These are phyloP conservation scores for Mycena galopus DNA, from an alignment of 768 basidiomycete species.

Conservation along the genomic window DNA sequence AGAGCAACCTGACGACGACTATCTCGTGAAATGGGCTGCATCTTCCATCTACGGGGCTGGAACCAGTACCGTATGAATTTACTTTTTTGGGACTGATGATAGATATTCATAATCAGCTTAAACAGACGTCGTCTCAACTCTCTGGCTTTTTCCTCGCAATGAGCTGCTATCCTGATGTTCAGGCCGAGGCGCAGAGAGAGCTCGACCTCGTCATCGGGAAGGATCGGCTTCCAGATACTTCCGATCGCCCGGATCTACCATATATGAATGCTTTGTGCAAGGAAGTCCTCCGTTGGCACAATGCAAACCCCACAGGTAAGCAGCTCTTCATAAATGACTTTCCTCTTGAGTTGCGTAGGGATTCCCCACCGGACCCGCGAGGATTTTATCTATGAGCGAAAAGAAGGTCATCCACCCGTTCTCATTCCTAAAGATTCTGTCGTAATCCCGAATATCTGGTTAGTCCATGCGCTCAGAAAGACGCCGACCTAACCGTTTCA, in stretches of 20 bases:
- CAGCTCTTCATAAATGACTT: slow-evolving; percentile 34
- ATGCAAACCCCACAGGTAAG: slow-evolving; percentile 9
- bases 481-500: neutral
- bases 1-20: slow-evolving; percentile 35
- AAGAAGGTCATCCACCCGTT: neutral
- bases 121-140: slow-evolving; percentile 41
- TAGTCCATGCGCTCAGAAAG: too few relatives aligned
- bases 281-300: slow-evolving; percentile 43
- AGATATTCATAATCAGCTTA: neutral
- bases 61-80: slow-evolving; percentile 40
- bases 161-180: slow-evolving; percentile 43
- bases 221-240: slow-evolving; percentile 41
- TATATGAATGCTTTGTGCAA: too few relatives aligned
- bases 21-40: slow-evolving; percentile 42
- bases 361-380: slow-evolving; percentile 46
- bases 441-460: slow-evolving; percentile 44
- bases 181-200: slow-evolving; percentile 43
- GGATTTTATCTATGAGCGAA: slow-evolving; percentile 41
- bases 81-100: neutral
- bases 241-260: slow-evolving; percentile 41
- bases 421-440: slow-evolving; percentile 44
- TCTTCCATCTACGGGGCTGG: slow-evolving; percentile 54
- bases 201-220: slow-evolving; percentile 43
- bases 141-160: slow-evolving; percentile 47
- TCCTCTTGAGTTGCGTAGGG: slow-evolving; percentile 38